These are phyloP conservation scores for Oryza punctata DNA, from an alignment of 176 grass and related monocot genomes.

Conservation along the genomic window DNA sequence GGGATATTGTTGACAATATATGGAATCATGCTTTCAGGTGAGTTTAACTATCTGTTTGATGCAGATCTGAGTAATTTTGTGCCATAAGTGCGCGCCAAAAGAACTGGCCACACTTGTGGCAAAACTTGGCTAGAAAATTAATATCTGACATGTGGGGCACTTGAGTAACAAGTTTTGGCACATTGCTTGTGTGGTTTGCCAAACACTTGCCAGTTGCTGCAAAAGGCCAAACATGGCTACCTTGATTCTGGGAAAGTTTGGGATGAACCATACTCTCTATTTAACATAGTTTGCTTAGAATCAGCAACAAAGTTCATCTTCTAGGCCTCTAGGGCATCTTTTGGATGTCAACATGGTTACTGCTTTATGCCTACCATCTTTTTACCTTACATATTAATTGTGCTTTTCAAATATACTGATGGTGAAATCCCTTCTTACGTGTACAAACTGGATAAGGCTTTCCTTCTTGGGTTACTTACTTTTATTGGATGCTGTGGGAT, in stretches of 20 bases:
- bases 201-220: neutral
- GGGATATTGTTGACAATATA: conserved; percentile 97
- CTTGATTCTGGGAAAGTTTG: neutral
- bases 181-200: neutral
- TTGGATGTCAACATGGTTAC: conserved; percentile 24
- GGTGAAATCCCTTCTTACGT: conserved; percentile 8
- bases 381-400: neutral
- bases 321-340: neutral
- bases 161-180: neutral
- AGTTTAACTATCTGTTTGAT: conserved; percentile 18
- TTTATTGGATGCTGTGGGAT: conserved; percentile 11
- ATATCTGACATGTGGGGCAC: neutral
- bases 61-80: neutral
- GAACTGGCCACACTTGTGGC: neutral
- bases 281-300: conserved; percentile 14
- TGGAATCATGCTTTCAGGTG: conserved; percentile 99
- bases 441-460: neutral
- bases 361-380: conserved; percentile 1
- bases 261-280: neutral
- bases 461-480: neutral
- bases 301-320: neutral
- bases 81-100: neutral
- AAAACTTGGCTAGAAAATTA: neutral
- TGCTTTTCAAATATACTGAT: neutral
- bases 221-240: neutral